These are phyloP conservation scores for Purpureocillium takamizusanense DNA, from an alignment of 2,329 filamentous ascomycete genomes.

Conservation along the genomic window DNA sequence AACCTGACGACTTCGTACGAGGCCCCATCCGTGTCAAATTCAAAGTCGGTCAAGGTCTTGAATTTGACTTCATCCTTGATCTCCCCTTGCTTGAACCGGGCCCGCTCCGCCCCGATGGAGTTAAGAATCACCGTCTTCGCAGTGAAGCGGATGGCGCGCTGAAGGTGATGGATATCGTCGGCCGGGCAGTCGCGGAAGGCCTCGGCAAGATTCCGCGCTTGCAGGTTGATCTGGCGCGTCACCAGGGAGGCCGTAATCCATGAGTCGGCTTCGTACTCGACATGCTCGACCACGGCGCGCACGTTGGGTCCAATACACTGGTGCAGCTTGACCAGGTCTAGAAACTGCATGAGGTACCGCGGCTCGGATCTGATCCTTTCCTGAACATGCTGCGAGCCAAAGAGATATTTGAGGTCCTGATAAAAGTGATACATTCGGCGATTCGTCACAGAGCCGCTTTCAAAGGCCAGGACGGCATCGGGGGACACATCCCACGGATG, in stretches of 20 bases:
- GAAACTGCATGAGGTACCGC: conserved; percentile 85
- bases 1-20: conserved; percentile 72
- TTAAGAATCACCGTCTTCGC: conserved; percentile 81
- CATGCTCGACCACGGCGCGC: conserved; percentile 83
- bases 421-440: conserved; percentile 97
- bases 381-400: conserved; percentile 82
- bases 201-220: conserved; percentile 82
- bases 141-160: conserved; percentile 61
- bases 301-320: conserved; percentile 96
- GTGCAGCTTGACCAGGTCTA: conserved; percentile 91
- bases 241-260: conserved; percentile 97
- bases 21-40: conserved; percentile 56
- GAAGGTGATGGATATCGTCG: conserved; percentile 58
- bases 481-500: conserved; percentile 85
- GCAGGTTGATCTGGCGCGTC: conserved; percentile 86
- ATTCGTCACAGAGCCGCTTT: conserved; percentile 91
- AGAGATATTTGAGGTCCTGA: conserved; percentile 83
- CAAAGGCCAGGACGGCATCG: conserved; percentile 80
- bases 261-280: conserved; percentile 95
- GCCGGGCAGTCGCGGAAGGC: conserved; percentile 65
- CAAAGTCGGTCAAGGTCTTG: conserved; percentile 67
- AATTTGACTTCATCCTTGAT: conserved; percentile 81
- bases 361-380: conserved; percentile 73
- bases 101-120: conserved; percentile 80
- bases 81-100: conserved; percentile 77